Base-by-base conservation (phyloP, 2,329 filamentous ascomycete genomes). In the Sporothrix pallida region DNA sequence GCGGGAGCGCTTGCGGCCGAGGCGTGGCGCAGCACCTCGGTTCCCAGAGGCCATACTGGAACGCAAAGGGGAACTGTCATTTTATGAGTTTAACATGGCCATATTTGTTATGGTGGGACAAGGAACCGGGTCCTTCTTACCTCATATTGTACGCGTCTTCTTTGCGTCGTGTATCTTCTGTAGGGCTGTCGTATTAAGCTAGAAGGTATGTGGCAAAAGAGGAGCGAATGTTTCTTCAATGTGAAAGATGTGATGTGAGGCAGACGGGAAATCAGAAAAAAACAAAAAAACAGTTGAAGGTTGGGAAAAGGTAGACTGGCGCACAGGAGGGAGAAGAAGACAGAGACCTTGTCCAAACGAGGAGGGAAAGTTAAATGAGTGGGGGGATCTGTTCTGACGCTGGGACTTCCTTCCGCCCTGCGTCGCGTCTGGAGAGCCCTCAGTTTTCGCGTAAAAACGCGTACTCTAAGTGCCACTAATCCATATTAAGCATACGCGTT, bases 31-130 rank as follows among this genome's bases (percentile, higher is more conserved):
- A 37, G 87, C 81, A 71, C 93, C 93, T 78, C 93, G 90, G 83
- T 97, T 97, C 78, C 91, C 94, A 77, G 94, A 95, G 75, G 91
- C 90, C 86, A 93, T 92, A 83, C 91, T 94, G 78, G 90, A 87
- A 82, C 92, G 91, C 75, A 97, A 87, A 81, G 95, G 94, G 81
- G 94, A 97, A 86, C 93, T 97, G 80, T 9, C n/a, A 23, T 9
- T 12, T 42, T 52, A 60, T 72, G 20, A 67, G 71, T 48, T 26
- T 31, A 37, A 23, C 8, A 48, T 4, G 58, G 5, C 9, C n/a
- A 65, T 23, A 10, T 12, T 52, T 37, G 46, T 8, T 9, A 68
- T 2, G 23, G 13, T 17, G 23, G 23, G n/a, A 20, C n/a, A 3
- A 15, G n/a, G 8, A 26, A 4, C 37, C 8, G 26, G 20, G 4